Conservation (phyloP, 208 protist genomes). For the Trypanosoma platydactyli region DNA sequence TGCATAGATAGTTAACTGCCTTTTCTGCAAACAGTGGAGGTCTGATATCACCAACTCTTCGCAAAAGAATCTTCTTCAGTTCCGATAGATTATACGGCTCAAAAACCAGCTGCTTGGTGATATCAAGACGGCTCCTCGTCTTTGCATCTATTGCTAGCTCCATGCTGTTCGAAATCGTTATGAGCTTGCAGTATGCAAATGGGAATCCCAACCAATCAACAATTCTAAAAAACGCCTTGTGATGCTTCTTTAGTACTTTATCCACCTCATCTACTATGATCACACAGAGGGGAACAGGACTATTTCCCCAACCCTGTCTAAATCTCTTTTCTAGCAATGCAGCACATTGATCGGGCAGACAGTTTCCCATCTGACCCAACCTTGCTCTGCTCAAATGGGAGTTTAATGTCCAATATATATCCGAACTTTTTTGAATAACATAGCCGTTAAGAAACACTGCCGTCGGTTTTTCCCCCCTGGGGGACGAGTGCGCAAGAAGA, state of each 20-base stretch:
- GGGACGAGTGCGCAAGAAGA: slow-evolving; percentile 34
- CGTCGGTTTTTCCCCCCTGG: slow-evolving; percentile 46
- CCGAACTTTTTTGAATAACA: slow-evolving; percentile 82
- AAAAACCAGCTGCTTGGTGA: slow-evolving; percentile 83
- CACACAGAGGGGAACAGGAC: slow-evolving; percentile 48
- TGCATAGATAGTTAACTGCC: slow-evolving; percentile 79
- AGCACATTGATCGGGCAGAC: slow-evolving; percentile 61
- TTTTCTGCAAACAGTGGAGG: slow-evolving; percentile 80
- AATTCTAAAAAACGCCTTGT: slow-evolving; percentile 80
- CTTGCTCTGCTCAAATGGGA: slow-evolving; percentile 68
- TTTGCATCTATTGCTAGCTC: slow-evolving; percentile 83
- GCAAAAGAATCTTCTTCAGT: slow-evolving; percentile 69
- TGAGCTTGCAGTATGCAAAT: slow-evolving; percentile 78
- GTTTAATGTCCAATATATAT: slow-evolving; percentile 89
- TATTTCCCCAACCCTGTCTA: slow-evolving; percentile 61
- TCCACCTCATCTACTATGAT: slow-evolving; percentile 91
- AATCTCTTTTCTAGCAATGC: slow-evolving; percentile 80
- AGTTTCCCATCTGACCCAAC: slow-evolving; percentile 50
- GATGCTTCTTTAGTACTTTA: slow-evolving; percentile 79
- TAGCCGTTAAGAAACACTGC: slow-evolving; percentile 90
- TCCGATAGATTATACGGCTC: slow-evolving; percentile 74
- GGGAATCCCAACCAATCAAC: slow-evolving; percentile 87
- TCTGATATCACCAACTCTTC: slow-evolving; percentile 56
- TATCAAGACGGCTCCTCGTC: slow-evolving; percentile 78
- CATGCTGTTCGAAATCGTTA: slow-evolving; percentile 91